Evolutionary conservation across 1,284 basidiomycete genomes (phyloP).

Genomic region (Trichosporon inkin): DNA sequence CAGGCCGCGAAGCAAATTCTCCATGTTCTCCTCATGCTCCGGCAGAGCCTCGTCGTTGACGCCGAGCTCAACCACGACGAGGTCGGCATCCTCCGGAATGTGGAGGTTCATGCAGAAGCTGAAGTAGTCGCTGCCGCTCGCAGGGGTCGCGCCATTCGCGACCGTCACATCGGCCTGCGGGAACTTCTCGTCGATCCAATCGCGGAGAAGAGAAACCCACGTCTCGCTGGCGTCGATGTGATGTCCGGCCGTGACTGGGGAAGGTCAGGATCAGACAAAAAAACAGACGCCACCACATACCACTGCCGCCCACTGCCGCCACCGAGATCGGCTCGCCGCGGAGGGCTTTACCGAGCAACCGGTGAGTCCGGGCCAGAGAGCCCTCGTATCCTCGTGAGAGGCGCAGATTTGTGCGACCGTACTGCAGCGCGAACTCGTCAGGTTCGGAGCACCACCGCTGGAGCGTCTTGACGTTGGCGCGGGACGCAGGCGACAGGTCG

Average conservation of each 20-base stretch:
- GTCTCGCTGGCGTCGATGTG: conserved; percentile 35
- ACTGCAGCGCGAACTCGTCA: conserved; percentile 35
- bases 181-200: conserved; percentile 38
- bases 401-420: conserved; percentile 41
- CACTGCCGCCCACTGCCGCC: conserved; percentile 45
- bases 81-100: conserved; percentile 36
- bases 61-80: conserved; percentile 47
- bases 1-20: conserved; percentile 46
- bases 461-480: neutral
- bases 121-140: conserved; percentile 49
- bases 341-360: conserved; percentile 38
- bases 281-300: conserved; percentile 24
- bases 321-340: conserved; percentile 41
- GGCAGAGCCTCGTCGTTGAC: conserved; percentile 48
- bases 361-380: conserved; percentile 30
- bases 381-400: conserved; percentile 43
- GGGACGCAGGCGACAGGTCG: neutral
- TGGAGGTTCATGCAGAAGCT: conserved; percentile 49
- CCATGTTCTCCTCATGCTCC: conserved; percentile 49
- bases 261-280: neutral
- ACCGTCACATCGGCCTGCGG: conserved; percentile 25
- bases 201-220: conserved; percentile 39
- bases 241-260: conserved; percentile 45
- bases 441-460: conserved; percentile 20
- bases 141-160: conserved; percentile 42